A percentile compares a stretch with the other conserved stretches of the same genome.
Evolutionary conservation across 2,329 filamentous ascomycete genomes (phyloP).

Genomic region (Xylariaceae sp.): DNA sequence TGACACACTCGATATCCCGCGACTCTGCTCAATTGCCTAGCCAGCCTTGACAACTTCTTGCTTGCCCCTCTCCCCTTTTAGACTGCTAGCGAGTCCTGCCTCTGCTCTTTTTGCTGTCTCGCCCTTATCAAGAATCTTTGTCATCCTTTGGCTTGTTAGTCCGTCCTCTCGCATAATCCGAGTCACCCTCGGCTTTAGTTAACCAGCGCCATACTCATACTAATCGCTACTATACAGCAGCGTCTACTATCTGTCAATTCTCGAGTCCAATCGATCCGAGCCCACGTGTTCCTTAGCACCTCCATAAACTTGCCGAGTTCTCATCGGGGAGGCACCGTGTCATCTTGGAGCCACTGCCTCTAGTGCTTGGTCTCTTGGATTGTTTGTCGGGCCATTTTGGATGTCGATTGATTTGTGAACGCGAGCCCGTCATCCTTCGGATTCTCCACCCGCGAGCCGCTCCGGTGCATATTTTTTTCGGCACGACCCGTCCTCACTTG

Average conservation of each 20-base stretch:
- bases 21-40: not conserved
- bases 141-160: not conserved
- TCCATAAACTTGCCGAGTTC: too few species aligned
- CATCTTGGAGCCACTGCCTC: not conserved
- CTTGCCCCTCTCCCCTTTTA: not conserved
- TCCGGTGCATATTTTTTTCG: slow-evolving; percentile 8
- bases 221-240: not conserved
- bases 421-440: not conserved
- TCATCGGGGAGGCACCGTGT: not conserved
- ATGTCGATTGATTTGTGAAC: slow-evolving; percentile 15
- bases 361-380: not conserved
- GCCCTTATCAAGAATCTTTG: not conserved
- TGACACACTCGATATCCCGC: not conserved
- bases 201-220: not conserved
- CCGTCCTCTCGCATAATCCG: not conserved
- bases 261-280: not conserved
- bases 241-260: not conserved
- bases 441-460: slow-evolving; percentile 6
- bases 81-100: not conserved
- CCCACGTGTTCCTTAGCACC: not conserved
- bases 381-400: slow-evolving; percentile 1
- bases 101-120: not conserved
- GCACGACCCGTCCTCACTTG: slow-evolving; percentile 2
- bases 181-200: too few species aligned
- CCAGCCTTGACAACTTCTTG: not conserved